Evolutionary conservation across 352 stramenopile genomes (phyloP).

Genomic region (Globisporangium irregulare): DNA sequence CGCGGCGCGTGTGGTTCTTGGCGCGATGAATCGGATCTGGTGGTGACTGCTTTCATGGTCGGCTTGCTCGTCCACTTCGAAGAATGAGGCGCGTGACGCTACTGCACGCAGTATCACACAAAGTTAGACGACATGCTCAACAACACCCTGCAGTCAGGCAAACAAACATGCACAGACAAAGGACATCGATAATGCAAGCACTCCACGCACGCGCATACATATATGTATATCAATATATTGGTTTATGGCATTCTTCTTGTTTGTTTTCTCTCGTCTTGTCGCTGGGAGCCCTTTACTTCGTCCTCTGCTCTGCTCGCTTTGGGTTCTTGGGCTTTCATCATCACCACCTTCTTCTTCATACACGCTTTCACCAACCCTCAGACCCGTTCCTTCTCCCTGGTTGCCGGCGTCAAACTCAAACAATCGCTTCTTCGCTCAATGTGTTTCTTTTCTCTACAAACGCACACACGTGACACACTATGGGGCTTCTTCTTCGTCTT

Average conservation of each 20-base stretch:
- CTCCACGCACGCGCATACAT: neutral
- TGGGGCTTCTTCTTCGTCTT: neutral
- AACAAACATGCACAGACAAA: neutral
- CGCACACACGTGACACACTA: conserved; percentile 4
- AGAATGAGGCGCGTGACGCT: neutral
- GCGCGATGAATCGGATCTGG: neutral
- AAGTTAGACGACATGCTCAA: neutral
- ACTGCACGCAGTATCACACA: neutral
- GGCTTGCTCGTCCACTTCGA: neutral
- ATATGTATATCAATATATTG: conserved; percentile 15
- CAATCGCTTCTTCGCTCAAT: neutral
- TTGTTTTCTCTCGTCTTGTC: neutral
- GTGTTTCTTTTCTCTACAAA: conserved; percentile 6
- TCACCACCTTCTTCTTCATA: conserved; percentile 10
- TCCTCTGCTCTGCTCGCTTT: neutral
- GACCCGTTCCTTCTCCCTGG: neutral
- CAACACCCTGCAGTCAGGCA: neutral
- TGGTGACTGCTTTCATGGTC: neutral
- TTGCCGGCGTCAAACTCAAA: conserved; percentile 5
- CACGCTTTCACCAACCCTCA: conserved; percentile 1
- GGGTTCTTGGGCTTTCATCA: conserved; percentile 7
- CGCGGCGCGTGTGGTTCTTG: neutral
- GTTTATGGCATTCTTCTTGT: conserved; percentile 8
- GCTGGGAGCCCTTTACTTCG: conserved; percentile 6
- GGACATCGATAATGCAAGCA: neutral